phyloP scores from a whole-genome alignment of 768 basidiomycete genomes.

The Tulasnella sp. region DNA sequence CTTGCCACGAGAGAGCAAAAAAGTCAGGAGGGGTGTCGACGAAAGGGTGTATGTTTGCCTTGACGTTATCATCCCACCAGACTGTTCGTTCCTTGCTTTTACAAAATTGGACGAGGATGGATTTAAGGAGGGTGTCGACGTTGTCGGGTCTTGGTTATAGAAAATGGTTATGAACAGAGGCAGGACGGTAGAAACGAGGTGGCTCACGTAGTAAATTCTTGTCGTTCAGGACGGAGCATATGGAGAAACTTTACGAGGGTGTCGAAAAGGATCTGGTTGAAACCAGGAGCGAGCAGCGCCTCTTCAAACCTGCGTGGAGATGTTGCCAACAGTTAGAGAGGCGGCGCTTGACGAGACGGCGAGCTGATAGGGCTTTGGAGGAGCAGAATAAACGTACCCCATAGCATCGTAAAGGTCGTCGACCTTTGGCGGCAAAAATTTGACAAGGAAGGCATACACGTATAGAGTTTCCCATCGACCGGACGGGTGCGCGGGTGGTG shows the following conservation, averaged over 20 bases:
- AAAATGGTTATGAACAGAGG: neutral
- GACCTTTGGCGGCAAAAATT: slow-evolving; percentile 56
- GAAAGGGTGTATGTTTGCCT: slow-evolving; percentile 63
- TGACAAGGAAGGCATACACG: slow-evolving; percentile 75
- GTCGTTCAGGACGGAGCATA: slow-evolving; percentile 74
- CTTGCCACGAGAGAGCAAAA: slow-evolving; percentile 67
- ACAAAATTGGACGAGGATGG: slow-evolving; percentile 39
- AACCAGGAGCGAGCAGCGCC: slow-evolving; percentile 47
- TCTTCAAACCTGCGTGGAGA: slow-evolving; percentile 52
- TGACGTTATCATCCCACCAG: slow-evolving; percentile 64
- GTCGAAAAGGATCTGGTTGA: slow-evolving; percentile 58
- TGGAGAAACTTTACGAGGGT: slow-evolving; percentile 64
- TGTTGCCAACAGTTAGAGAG: too few relatives aligned
- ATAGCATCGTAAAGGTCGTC: slow-evolving; percentile 69
- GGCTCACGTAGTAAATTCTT: slow-evolving; percentile 5
- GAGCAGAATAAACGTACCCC: slow-evolving; percentile 49
- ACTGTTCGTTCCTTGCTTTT: slow-evolving; percentile 43
- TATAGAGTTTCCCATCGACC: slow-evolving; percentile 82
- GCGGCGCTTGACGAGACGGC: too few relatives aligned
- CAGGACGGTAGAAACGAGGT: neutral
- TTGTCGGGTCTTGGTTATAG: slow-evolving; percentile 53
- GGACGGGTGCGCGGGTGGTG: slow-evolving; percentile 30
- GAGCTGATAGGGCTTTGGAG: neutral
- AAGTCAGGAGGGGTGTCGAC: slow-evolving; percentile 50
- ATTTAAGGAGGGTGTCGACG: slow-evolving; percentile 60